Base-by-base conservation (phyloP, 1,284 basidiomycete genomes). In the Trametes versicolor region DNA sequence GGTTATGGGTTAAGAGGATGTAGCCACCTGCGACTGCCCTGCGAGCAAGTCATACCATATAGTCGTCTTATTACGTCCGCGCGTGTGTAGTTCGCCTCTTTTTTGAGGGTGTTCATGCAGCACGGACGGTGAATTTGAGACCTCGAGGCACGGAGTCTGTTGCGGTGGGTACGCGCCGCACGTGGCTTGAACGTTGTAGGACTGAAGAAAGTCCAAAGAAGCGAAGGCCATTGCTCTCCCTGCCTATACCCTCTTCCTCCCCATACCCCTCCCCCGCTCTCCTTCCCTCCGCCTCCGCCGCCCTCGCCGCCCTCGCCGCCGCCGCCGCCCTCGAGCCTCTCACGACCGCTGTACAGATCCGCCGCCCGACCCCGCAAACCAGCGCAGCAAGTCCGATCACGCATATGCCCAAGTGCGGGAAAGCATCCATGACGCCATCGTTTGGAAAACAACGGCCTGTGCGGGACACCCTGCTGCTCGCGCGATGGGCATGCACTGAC, bases 391-490 rank as follows among this genome's bases (percentile, higher is more conserved):
- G 21, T 50, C 36, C n/a, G 12, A 19, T 29, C 23, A 17, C 65
- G 41, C 60, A 41, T 48, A 76, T 76, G 75, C 71, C 70, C 51
- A 66, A 63, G 61, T 77, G 75, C 69, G 71, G 72, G 53, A 72
- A 71, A 58, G 64, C 74, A 25, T 69, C 71, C 32, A 71, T 71
- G 51, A 62, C 71, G 49, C 70, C 73, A 55, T 71, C 73, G 23
- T 77, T 77, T 68, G 74, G 73, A 56, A 72, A 75, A 60, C 60
- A 62, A 25, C 63, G 68, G 15, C 61, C 68, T 50, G 68, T 69
- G 65, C 53, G 68, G 4, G 41, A 15, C 27, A 50, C 50, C 19
- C 29, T 56, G 39, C 23, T 2, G 15, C 21, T 25, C 32, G 47
- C 43, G 36, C 45, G 27, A 43, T 48, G n/a, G n/a, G n/a, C n/a